phyloP scores from a whole-genome alignment of 78 protist genomes.

The Dictyostelium discoideum region DNA sequence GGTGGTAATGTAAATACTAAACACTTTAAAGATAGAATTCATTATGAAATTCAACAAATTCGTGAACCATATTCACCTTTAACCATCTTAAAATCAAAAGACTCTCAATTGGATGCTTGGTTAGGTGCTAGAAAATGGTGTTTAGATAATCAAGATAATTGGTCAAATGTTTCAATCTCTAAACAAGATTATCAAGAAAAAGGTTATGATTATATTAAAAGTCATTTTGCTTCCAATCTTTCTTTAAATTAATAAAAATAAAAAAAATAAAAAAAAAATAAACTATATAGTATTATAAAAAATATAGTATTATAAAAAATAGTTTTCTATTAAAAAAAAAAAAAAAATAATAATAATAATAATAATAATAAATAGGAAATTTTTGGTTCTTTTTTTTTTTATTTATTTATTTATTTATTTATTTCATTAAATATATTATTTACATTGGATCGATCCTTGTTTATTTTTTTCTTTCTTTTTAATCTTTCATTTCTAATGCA shows the following conservation, averaged over 20 bases:
- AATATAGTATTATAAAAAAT: too few relatives aligned
- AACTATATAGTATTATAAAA: too few relatives aligned
- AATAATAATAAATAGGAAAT: too few relatives aligned
- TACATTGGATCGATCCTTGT: neutral
- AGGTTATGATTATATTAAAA: slow-evolving; percentile 61
- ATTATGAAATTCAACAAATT: slow-evolving; percentile 45
- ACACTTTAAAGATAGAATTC: slow-evolving; percentile 24
- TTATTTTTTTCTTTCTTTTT: neutral
- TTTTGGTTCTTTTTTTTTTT: too few relatives aligned
- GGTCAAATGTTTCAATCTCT: slow-evolving; percentile 27
- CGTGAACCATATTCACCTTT: slow-evolving; percentile 31
- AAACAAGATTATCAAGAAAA: slow-evolving; percentile 68
- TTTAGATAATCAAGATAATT: neutral
- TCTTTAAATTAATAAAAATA: slow-evolving; percentile 19
- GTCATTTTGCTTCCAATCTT: slow-evolving; percentile 59
- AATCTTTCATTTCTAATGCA: slow-evolving; percentile 20
- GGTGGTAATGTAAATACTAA: slow-evolving; percentile 41
- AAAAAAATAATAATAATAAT: neutral
- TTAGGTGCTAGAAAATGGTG: slow-evolving; percentile 65
- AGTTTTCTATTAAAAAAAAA: neutral
- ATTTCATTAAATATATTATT: neutral
- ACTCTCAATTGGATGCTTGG: slow-evolving; percentile 37
- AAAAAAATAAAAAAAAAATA: neutral
- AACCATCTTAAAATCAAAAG: neutral
- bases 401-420: too few relatives aligned